Conservation (phyloP, 768 basidiomycete species). For the Lenzites betulinus region DNA sequence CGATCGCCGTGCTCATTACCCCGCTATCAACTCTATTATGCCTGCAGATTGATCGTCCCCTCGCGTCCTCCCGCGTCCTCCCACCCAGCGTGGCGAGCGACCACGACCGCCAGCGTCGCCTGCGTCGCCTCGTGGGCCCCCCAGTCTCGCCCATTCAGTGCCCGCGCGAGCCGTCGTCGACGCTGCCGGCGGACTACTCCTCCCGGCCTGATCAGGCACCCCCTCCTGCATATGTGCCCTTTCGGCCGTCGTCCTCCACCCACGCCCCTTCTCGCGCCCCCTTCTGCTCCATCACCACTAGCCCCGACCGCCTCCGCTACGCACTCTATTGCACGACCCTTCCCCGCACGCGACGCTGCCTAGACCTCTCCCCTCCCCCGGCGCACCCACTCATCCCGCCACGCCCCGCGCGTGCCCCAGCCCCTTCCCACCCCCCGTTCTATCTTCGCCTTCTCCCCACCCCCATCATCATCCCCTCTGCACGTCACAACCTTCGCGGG, state of each 20-base stretch:
- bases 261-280: background rate
- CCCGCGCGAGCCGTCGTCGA: background rate
- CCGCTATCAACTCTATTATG: constrained; percentile 14
- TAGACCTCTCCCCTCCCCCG: background rate
- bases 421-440: background rate
- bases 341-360: background rate
- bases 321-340: too few relatives aligned
- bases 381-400: background rate
- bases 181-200: background rate
- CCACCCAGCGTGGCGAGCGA: too few relatives aligned
- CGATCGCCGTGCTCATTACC: constrained; percentile 7
- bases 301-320: background rate
- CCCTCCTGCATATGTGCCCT: constrained; percentile 1
- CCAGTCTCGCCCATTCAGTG: background rate
- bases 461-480: background rate
- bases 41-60: constrained; percentile 21
- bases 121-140: constrained; percentile 9
- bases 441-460: constrained; percentile 7
- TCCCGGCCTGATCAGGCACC: constrained; percentile 13
- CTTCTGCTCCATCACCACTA: background rate
- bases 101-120: too few relatives aligned
- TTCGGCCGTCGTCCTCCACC: constrained; percentile 5
- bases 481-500: constrained; percentile 20
- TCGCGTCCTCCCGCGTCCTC: background rate
- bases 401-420: background rate